Conservation (phyloP, 768 basidiomycete species). For the Suillus discolor region DNA sequence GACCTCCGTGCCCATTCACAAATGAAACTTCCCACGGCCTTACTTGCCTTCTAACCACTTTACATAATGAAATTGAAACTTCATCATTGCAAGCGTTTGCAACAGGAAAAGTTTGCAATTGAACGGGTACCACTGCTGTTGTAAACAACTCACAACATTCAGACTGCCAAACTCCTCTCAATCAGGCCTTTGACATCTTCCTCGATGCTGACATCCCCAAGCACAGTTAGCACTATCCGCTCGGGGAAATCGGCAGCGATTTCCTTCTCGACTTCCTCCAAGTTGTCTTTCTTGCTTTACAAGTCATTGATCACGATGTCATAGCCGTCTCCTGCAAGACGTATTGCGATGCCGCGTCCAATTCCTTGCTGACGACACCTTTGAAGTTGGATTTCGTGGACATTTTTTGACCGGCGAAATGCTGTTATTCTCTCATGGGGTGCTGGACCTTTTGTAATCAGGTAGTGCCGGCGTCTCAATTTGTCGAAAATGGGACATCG, state of each 20-base stretch:
- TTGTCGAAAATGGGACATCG: too few species aligned
- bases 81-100: too few species aligned
- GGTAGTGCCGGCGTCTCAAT: too few species aligned
- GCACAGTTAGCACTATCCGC: constrained; percentile 12
- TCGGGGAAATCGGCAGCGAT: constrained; percentile 16
- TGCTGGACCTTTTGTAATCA: too few species aligned
- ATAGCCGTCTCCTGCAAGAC: constrained; percentile 38
- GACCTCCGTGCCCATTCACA: neutral
- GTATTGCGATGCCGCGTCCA: constrained; percentile 36
- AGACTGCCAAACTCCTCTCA: constrained; percentile 29
- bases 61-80: too few species aligned
- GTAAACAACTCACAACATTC: constrained; percentile 33
- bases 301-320: constrained; percentile 40
- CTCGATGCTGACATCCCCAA: constrained; percentile 32
- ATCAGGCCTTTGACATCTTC: constrained; percentile 35
- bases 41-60: too few species aligned
- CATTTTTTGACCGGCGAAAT: too few species aligned
- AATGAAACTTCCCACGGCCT: neutral
- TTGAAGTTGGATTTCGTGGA: constrained; percentile 15
- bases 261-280: constrained; percentile 20
- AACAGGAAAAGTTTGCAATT: too few species aligned
- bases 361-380: constrained; percentile 35
- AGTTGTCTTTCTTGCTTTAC: constrained; percentile 15
- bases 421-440: too few species aligned
- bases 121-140: too few species aligned